Evolutionary conservation across 2,329 filamentous ascomycete genomes (phyloP).

Genomic region (Monilinia fructigena): DNA sequence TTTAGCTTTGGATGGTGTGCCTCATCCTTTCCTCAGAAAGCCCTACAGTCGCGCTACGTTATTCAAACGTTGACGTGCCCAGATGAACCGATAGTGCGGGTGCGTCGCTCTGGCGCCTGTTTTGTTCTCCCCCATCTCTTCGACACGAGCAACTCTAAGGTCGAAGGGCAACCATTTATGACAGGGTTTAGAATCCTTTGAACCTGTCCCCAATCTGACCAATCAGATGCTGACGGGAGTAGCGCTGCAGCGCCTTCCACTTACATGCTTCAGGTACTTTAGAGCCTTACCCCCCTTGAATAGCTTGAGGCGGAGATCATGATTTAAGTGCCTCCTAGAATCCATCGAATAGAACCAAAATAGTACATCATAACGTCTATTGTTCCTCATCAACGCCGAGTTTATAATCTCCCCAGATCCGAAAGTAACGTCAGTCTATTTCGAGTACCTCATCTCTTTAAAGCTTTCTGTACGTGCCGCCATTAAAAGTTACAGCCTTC

Average conservation of each 20-base stretch:
- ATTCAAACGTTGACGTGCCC: slow-evolving; percentile 33
- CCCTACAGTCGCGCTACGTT: slow-evolving; percentile 23
- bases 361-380: slow-evolving; percentile 35
- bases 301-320: slow-evolving; percentile 35
- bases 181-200: slow-evolving; percentile 23
- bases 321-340: slow-evolving; percentile 34
- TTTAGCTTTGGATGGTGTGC: slow-evolving; percentile 15
- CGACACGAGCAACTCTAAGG: slow-evolving; percentile 14
- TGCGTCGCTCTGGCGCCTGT: slow-evolving; percentile 24
- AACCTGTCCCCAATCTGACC: slow-evolving; percentile 21
- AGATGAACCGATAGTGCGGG: slow-evolving; percentile 41
- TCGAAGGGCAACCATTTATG: slow-evolving; percentile 20
- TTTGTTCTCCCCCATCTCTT: slow-evolving; percentile 22
- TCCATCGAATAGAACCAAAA: slow-evolving; percentile 37
- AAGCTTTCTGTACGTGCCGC: slow-evolving; percentile 29
- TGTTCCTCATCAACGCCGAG: slow-evolving; percentile 24
- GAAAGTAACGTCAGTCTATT: slow-evolving; percentile 24
- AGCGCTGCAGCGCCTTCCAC: slow-evolving; percentile 23
- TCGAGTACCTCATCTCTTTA: slow-evolving; percentile 27
- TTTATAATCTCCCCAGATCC: slow-evolving; percentile 26
- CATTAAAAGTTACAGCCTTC: slow-evolving; percentile 37
- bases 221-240: slow-evolving; percentile 23
- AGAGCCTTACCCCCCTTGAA: slow-evolving; percentile 34
- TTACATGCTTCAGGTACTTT: slow-evolving; percentile 30
- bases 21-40: slow-evolving; percentile 20